Percentiles rank a stretch among this genome's conserved stretches.
These are phyloP conservation scores for Solanum hybrid DNA, from an alignment of 305 asterid species.

Conservation along the genomic window DNA sequence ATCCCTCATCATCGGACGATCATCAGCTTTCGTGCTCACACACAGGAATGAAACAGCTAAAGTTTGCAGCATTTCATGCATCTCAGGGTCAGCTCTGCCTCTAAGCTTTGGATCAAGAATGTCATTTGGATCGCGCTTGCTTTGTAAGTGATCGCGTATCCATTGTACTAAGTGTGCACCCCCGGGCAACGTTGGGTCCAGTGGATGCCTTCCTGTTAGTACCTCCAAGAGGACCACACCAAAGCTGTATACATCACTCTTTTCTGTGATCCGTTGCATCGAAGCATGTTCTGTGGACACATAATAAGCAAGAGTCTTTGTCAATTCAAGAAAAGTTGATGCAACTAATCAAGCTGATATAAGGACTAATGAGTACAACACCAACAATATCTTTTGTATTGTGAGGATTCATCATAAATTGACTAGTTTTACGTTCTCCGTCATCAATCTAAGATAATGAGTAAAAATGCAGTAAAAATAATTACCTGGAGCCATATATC, in stretches of 20 bases:
- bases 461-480: not conserved
- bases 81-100: conserved; percentile 87
- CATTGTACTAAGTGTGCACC: conserved; percentile 89
- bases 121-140: conserved; percentile 49
- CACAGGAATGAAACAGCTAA: conserved; percentile 86
- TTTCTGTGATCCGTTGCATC: conserved; percentile 64
- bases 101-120: conserved; percentile 81
- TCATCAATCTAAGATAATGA: not conserved
- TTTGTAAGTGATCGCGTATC: conserved; percentile 66
- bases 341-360: not conserved
- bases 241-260: conserved; percentile 82
- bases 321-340: not conserved
- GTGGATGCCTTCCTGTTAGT: conserved; percentile 87
- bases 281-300: conserved; percentile 72
- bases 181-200: conserved; percentile 87
- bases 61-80: conserved; percentile 95
- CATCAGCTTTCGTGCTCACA: conserved; percentile 52
- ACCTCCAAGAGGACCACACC: conserved; percentile 87
- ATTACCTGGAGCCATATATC: conserved; percentile 98
- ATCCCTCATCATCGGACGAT: conserved; percentile 92
- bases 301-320: not conserved
- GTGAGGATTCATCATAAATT: not conserved
- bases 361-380: not conserved
- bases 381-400: not conserved
- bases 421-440: not conserved